Evolutionary conservation across 1,139 yeast genomes (phyloP), one percentile per base, ranked within the genome.

Genomic region (Lodderomyces elongisporus): DNA sequence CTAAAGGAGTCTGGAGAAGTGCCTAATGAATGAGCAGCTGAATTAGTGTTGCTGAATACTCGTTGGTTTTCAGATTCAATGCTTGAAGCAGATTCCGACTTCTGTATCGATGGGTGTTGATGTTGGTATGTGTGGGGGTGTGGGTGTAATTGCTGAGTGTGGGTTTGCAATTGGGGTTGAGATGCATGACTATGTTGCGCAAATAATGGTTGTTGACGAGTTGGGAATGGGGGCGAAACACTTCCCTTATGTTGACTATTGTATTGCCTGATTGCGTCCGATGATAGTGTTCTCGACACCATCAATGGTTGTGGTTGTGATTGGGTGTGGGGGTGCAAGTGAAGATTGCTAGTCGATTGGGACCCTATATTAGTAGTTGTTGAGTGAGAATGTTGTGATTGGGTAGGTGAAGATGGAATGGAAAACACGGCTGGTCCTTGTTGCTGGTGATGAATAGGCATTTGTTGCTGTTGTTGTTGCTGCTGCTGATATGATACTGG

Each of bases 1-100:
- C 18, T 8, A 3, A 28, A 17, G 13, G 28, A 14, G 17, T 60
- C 67, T 4, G 69, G 69, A 3, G 63, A 54, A 2, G 68, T 62
- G 36, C 62, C 54, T 17, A 63, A 47, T 2, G 63, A 56, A 25
- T 52, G 60, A 31, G 45, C 35, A 42, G 44, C 49, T 32, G 47
- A 53, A 45, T 34, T 40, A 16, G 52, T 29, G 17, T 48, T 51
- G 40, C 47, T 44, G 27, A 49, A 49, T 6, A 56, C 43, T 5
- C 53, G 48, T 34, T 37, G 37, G 25, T 31, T 31, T 27, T 32
- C 37, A 5, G 44, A 39, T 12, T 32, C 26, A 23, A 42, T 33
- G 34, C 40, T 42, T 12, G 43, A 36, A 5, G 35, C 30, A 17
- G 47, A 41, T 25, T 41, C 42, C 7, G 46, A 38, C 28, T 38